Percentiles rank a stretch among this genome's conserved stretches.
These are phyloP conservation scores for Claviceps capensis DNA, from an alignment of 2,329 filamentous ascomycete genomes.

Conservation along the genomic window DNA sequence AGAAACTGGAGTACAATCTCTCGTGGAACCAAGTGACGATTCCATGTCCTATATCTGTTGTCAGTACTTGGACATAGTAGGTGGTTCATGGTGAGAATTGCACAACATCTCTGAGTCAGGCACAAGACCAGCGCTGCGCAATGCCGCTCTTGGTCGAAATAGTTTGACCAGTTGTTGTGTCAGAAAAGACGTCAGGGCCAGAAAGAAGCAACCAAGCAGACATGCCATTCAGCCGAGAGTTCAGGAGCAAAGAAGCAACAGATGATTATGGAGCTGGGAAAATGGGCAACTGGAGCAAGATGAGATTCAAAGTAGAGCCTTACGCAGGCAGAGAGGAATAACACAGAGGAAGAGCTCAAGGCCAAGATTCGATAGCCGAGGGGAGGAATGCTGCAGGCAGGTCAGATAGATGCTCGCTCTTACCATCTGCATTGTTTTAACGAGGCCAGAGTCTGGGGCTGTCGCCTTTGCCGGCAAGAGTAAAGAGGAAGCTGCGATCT, in stretches of 20 bases:
- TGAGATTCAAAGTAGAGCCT: conserved; percentile 6
- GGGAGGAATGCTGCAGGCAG: conserved; percentile 1
- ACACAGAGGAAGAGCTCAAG: conserved; percentile 1
- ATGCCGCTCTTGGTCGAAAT: not conserved
- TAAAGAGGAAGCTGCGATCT: conserved; percentile 5
- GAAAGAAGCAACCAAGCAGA: conserved; percentile 15
- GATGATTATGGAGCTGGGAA: conserved; percentile 8
- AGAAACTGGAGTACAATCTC: conserved; percentile 9
- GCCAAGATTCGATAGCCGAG: conserved; percentile 1
- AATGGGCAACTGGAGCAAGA: conserved; percentile 13
- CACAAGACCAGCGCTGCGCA: conserved; percentile 2
- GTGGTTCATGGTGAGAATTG: conserved; percentile 2
- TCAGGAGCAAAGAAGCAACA: conserved; percentile 14
- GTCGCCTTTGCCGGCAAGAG: not conserved
- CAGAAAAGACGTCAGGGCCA: conserved; percentile 5
- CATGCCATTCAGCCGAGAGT: conserved; percentile 2
- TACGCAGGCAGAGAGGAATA: conserved; percentile 2
- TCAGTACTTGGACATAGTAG: conserved; percentile 9
- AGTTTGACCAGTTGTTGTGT: not conserved
- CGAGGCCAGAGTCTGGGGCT: not conserved
- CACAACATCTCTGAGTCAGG: conserved; percentile 2
- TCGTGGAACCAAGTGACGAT: conserved; percentile 13
- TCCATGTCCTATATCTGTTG: conserved; percentile 23
- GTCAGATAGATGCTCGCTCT: conserved; percentile 2
- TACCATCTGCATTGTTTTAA: conserved; percentile 4